Evolutionary conservation across 805 yeast genomes (phyloP), one percentile per base, ranked within the genome.

Genomic region (Yarrowia alimentaria): DNA sequence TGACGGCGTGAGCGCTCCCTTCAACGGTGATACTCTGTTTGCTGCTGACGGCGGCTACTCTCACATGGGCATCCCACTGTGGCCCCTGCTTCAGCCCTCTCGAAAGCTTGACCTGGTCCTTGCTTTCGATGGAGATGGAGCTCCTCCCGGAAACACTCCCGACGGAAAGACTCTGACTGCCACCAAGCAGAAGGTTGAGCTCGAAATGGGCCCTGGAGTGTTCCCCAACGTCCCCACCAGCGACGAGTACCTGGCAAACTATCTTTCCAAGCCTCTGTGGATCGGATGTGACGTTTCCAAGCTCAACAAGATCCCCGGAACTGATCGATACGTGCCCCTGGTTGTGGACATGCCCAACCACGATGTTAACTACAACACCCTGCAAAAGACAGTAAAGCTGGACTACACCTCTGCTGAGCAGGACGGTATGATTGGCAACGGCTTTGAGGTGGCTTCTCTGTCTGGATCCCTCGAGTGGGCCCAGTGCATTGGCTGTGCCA

Each of bases 401-500:
- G 67, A 77, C 7, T 88, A 86, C 61, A 67, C 70, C 2, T 75
- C 75, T 32, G 71, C 70, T 1, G 87, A 83, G 61, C 80, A 79
- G 59, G 65, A 70, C 38, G 72, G 75, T 0, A 75, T 87, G 72
- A 79, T 88, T 54, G 66, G 72, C 60, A 88, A 88, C 63, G 95
- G 95, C 14, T 85, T 80, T 64, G 89, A 85, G 59, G 75, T 80
- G 10, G 76, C 85, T 13, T 72, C 91, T 1, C 77, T 79, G 28
- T 83, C 95, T 7, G 64, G 81, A 18, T 95, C 85, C 61, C 63
- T 70, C 7, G 79, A 83, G 38, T 88, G 87, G 83, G 71, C 77
- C 29, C 74, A 80, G 4, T 89, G 96, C 70, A 73, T 88, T 37
- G 85, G 85, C 4, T 89, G 96, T 74, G 96, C 96, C 4, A 77